These are phyloP conservation scores for Cucumis cinereus DNA, from an alignment of 306 rosid genomes.

Conservation along the genomic window DNA sequence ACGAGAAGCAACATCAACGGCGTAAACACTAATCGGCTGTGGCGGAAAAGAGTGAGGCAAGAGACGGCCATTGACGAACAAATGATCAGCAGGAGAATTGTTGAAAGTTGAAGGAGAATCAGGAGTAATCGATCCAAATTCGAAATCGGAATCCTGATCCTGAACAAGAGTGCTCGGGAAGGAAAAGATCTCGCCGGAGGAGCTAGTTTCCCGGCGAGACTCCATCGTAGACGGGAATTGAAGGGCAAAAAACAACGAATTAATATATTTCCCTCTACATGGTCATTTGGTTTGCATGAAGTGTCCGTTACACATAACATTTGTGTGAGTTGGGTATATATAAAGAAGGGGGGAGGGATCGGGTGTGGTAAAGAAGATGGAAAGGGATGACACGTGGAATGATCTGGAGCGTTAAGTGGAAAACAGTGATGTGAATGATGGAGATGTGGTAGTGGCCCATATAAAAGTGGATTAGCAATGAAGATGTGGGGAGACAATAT, in stretches of 20 bases:
- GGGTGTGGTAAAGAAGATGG: not conserved
- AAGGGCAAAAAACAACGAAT: not conserved
- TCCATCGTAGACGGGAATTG: constrained; percentile 8
- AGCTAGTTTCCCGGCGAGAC: constrained; percentile 15
- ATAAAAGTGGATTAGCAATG: not conserved
- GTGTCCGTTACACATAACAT: not conserved
- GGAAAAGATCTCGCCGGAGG: constrained; percentile 46
- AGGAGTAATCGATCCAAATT: constrained; percentile 53
- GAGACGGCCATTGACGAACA: constrained; percentile 78
- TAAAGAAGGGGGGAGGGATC: not conserved
- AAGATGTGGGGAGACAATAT: not conserved
- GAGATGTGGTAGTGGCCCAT: not conserved
- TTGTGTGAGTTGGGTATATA: not conserved
- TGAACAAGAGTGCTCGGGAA: constrained; percentile 50
- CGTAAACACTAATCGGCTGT: constrained; percentile 10
- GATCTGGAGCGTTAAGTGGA: not conserved
- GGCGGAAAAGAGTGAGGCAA: constrained; percentile 68
- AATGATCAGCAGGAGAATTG: constrained; percentile 70
- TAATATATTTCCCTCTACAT: not conserved
- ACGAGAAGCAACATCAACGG: constrained; percentile 1
- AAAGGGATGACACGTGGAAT: not conserved
- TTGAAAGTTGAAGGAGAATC: constrained; percentile 47
- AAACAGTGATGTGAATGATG: not conserved
- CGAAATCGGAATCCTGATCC: constrained; percentile 45
- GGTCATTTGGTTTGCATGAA: constrained; percentile 21